Evolutionary conservation across 352 stramenopile genomes (phyloP).

Genomic region (Globisporangium heterothallicum): DNA sequence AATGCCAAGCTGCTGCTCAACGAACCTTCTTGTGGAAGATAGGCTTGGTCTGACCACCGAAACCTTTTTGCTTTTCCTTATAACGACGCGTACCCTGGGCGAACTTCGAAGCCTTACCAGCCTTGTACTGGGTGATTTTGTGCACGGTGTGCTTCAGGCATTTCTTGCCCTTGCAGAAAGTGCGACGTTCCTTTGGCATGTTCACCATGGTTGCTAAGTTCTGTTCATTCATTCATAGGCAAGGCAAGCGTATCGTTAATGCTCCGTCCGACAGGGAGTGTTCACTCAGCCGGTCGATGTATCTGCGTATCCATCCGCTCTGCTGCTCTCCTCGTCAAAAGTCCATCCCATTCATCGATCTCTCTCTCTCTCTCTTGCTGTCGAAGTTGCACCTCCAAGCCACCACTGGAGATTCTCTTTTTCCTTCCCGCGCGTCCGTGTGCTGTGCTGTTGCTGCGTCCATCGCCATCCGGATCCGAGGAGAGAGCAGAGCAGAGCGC

Average conservation of each 20-base stretch:
- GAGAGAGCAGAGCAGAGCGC: not conserved
- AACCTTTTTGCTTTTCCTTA: slow-evolving; percentile 99
- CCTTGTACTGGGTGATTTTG: slow-evolving; percentile 99
- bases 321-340: slow-evolving; percentile 1
- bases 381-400: not conserved
- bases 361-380: too few relatives aligned
- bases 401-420: too few relatives aligned
- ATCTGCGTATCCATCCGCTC: not conserved
- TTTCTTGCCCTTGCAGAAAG: slow-evolving; percentile 98
- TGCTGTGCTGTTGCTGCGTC: too few relatives aligned
- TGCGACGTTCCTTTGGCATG: slow-evolving; percentile 99
- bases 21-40: slow-evolving; percentile 99
- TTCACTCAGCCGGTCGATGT: too few relatives aligned
- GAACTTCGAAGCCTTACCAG: slow-evolving; percentile 99
- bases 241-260: slow-evolving; percentile 5
- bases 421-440: too few relatives aligned
- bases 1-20: not conserved
- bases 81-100: slow-evolving; percentile 97
- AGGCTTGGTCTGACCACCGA: slow-evolving; percentile 99
- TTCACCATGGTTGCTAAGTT: slow-evolving; percentile 97
- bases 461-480: not conserved
- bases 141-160: slow-evolving; percentile 99
- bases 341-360: too few relatives aligned
- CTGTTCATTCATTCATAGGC: too few relatives aligned
- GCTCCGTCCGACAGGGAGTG: too few relatives aligned